A percentile compares a stretch with the other conserved stretches of the same genome.
Evolutionary conservation across 208 protist genomes (phyloP).

Genomic region (Acanthamoeba castellanii): DNA sequence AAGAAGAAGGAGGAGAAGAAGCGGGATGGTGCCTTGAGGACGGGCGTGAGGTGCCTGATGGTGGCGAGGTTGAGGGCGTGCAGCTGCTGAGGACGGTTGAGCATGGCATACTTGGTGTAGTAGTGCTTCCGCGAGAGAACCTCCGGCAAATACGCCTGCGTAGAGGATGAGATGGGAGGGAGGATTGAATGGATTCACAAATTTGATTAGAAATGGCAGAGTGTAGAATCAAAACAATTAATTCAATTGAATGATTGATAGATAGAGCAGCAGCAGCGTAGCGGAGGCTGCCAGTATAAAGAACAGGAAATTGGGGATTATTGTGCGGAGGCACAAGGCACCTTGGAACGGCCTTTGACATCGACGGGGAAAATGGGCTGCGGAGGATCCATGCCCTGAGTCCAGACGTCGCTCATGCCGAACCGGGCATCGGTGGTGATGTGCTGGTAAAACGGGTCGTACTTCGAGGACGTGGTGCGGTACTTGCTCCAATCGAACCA

Average conservation of each 20-base stretch:
- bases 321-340: not conserved
- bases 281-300: too few relatives aligned
- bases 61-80: slow-evolving; percentile 20
- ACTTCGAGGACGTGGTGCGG: not conserved
- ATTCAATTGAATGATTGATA: not conserved
- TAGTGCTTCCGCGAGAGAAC: slow-evolving; percentile 9
- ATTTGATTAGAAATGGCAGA: too few relatives aligned
- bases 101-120: slow-evolving; percentile 45
- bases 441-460: slow-evolving; percentile 5
- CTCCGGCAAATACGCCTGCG: slow-evolving; percentile 22
- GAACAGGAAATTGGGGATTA: too few relatives aligned
- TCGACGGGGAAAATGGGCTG: slow-evolving; percentile 51
- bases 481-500: slow-evolving; percentile 23
- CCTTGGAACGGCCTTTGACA: not conserved
- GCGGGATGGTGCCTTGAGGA: not conserved
- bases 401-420: slow-evolving; percentile 14
- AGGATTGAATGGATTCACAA: too few relatives aligned
- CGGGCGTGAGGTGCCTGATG: slow-evolving; percentile 24
- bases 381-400: slow-evolving; percentile 61
- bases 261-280: not conserved
- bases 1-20: not conserved
- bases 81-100: slow-evolving; percentile 42
- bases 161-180: not conserved
- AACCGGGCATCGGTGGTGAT: slow-evolving; percentile 37
- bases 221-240: not conserved